Evolutionary conservation across 208 protist genomes (phyloP), one percentile per base, ranked within the genome.

Genomic region (Trypanosoma caninum): DNA sequence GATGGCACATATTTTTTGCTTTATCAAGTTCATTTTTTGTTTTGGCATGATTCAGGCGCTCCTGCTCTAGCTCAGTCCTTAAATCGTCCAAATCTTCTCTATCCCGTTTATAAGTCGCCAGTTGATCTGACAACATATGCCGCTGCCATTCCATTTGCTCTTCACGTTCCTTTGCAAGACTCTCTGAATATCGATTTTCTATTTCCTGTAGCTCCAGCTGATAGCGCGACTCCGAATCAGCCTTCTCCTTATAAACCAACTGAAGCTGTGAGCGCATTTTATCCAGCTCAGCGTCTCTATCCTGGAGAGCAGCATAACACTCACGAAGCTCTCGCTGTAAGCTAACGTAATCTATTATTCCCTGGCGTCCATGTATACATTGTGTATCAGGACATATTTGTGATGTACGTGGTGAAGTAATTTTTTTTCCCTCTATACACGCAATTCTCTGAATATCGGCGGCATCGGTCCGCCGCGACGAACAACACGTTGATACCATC

Each of bases 341-440:
- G 18, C 48, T 38, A 40, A 91, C 68, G 45, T 79, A 88, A 59
- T 88, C 73, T 40, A 82, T 62, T 53, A 91, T 91, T n/a, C 73
- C 77, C 37, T 76, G 37, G n/a, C 78, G 74, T 63, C 80, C 81
- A 74, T 88, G 84, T 44, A 91, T 74, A 69, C 84, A 88, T 22
- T 18, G 33, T 2, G 5, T 20, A 46, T 86, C 74, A 13, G 34
- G 35, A 63, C 82, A 84, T 44, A 30, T 34, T 9, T 11, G 33
- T 37, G 20, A 6, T 41, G 45, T 4, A 55, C 1, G 37, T 20
- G 28, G 23, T 51, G 31, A 13, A n/a, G 9, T 31, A 14, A 7
- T 7, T n/a, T 37, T 58, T 7, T 45, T 54, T 18, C 40, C 42
- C 23, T 40, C 38, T 57, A 63, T 20, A 38, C 30, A 5, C 20